Evolutionary conservation across 164 flowering plant genomes (phyloP), one percentile per base, ranked within the genome.

Genomic region (Stephania cephalantha): DNA sequence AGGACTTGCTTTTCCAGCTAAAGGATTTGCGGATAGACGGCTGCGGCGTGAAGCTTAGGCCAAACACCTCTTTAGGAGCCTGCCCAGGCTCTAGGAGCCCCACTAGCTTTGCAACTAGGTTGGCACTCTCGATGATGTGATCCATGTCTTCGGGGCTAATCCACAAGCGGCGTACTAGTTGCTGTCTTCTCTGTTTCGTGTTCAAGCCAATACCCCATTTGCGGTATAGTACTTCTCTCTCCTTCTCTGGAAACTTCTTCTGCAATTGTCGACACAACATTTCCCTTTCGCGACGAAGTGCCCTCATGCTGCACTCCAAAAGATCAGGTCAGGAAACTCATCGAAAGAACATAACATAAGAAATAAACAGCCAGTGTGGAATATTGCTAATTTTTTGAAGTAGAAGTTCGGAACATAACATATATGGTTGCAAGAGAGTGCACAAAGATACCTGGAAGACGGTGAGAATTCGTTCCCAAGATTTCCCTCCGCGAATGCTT

Each of bases 51-150:
- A 96, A 92, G 81, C 91, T 90, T 9, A 96, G 93, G 15, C 96
- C 92, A 69, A 91, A 92, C 93, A 90, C 92, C 81, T 87, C 97
- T 82, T 92, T 94, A 46, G 84, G 80, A 61, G 92, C 89, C 53
- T 82, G 75, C 17, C 89, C 97, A 48, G 87, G 86, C 73, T 88
- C 94, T 0, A 74, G 77, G 68, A 92, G 85, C 73, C 87, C 89
- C 7, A 89, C 79, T 63, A 94, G 83, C 82, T 84, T 92, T 13
- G 93, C 95, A 15, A 96, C 91, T 71, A 91, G 77, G 31, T 81
- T 65, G 50, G 98, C 97, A 75, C 99, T 96, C 75, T 88, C 92
- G 8, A 11, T 72, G 46, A 86, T 42, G 74, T 88, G 97, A 78
- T 87, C 78, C 82, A 86, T 84, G 78, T 91, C 91, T 13, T 81